phyloP scores from a whole-genome alignment of 2,329 filamentous ascomycete species.

The Tolypocladium tundrense region DNA sequence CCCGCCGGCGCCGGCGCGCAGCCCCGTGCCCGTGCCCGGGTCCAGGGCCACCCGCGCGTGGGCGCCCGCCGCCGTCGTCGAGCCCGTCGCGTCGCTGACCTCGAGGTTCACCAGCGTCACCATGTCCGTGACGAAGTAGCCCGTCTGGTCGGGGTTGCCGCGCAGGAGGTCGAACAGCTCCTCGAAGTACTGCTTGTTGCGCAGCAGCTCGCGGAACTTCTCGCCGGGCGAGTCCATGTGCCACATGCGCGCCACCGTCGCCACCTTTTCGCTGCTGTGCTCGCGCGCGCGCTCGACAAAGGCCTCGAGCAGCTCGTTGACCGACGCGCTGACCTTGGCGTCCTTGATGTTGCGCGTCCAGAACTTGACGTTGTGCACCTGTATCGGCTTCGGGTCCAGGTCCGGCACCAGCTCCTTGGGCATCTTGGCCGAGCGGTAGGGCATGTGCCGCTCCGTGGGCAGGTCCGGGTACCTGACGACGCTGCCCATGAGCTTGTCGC shows the following conservation, averaged over 20 bases:
- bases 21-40: constrained; percentile 6
- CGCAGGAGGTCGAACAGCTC: constrained; percentile 16
- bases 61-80: constrained; percentile 6
- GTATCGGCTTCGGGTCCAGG: constrained; percentile 16
- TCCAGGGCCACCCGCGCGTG: constrained; percentile 9
- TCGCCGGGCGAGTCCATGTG: constrained; percentile 19
- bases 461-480: constrained; percentile 17
- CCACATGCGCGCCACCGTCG: constrained; percentile 17
- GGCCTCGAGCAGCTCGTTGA: constrained; percentile 15
- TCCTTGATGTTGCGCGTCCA: constrained; percentile 17
- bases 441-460: constrained; percentile 15
- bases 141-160: constrained; percentile 11
- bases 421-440: constrained; percentile 10
- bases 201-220: constrained; percentile 17
- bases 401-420: constrained; percentile 13
- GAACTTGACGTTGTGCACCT: constrained; percentile 16
- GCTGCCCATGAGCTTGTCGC: constrained; percentile 18
- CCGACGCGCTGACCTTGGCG: constrained; percentile 11
- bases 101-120: constrained; percentile 16
- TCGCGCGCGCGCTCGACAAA: constrained; percentile 14
- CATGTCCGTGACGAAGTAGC: constrained; percentile 18
- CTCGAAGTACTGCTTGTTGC: constrained; percentile 14
- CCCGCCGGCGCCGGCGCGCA: constrained; percentile 10
- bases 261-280: constrained; percentile 9
- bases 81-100: constrained; percentile 7